Conservation (phyloP, 2,329 filamentous ascomycete species). For the Penicillium glabrum region DNA sequence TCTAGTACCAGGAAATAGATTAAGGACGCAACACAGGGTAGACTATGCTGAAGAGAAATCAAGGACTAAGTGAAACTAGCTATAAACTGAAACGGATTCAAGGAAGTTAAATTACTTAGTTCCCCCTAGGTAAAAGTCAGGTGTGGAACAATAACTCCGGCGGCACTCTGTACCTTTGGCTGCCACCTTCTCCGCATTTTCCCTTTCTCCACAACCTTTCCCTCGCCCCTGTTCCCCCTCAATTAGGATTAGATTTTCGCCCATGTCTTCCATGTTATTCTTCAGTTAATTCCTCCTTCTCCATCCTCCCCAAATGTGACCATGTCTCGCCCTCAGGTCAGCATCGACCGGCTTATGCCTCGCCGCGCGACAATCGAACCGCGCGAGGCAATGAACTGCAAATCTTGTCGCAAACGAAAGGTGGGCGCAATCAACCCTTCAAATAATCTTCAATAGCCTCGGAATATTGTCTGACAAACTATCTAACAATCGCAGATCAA, state of each 20-base stretch:
- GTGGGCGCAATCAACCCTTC: conserved; percentile 47
- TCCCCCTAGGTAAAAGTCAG: no score
- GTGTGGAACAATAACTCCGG: neutral
- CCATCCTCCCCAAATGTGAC: conserved; percentile 11
- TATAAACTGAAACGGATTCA: neutral
- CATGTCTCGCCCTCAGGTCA: conserved; percentile 75
- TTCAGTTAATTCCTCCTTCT: neutral
- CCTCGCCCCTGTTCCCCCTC: neutral
- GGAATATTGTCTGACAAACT: neutral
- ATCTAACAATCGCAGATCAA: conserved; percentile 65
- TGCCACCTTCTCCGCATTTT: conserved; percentile 5
- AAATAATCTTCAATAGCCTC: neutral
- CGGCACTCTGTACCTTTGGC: neutral
- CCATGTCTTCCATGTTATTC: neutral
- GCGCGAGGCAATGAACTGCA: conserved; percentile 92
- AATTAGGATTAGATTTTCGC: neutral
- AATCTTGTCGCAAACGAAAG: conserved; percentile 90
- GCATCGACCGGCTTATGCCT: conserved; percentile 74
- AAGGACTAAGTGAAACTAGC: neutral
- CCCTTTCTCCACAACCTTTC: conserved; percentile 6
- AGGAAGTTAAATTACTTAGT: neutral
- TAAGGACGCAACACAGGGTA: neutral
- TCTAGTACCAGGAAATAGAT: neutral
- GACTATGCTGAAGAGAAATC: neutral
- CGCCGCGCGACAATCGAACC: conserved; percentile 72